Percentiles rank a stretch among this genome's conserved stretches.
phyloP scores from a whole-genome alignment of 495 filamentous ascomycete genomes.

The Xanthoparmelia taractica region DNA sequence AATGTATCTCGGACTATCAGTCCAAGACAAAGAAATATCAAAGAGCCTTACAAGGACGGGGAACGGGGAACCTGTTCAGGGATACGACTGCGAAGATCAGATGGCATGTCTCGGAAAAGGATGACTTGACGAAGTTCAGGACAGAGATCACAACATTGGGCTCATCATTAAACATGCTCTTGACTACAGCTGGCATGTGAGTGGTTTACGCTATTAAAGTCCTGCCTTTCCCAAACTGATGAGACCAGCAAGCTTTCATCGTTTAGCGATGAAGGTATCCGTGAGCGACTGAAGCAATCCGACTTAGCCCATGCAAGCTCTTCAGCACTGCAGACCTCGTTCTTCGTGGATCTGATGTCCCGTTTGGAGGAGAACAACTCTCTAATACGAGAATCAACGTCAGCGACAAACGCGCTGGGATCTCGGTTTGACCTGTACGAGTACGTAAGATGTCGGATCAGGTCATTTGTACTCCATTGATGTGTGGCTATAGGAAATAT shows the following conservation, averaged over 20 bases:
- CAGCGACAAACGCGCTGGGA: slow-evolving; percentile 1
- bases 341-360: neutral
- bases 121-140: slow-evolving; percentile 24
- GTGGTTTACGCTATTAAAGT: neutral
- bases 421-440: slow-evolving; percentile 9
- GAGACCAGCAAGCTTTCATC: slow-evolving; percentile 1
- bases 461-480: neutral
- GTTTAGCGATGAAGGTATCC: slow-evolving; percentile 19
- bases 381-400: neutral
- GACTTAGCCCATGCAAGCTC: slow-evolving; percentile 2
- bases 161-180: slow-evolving; percentile 24
- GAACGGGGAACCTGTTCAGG: slow-evolving; percentile 13
- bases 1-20: slow-evolving; percentile 10
- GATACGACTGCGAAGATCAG: slow-evolving; percentile 19
- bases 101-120: slow-evolving; percentile 21
- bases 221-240: neutral
- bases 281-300: slow-evolving; percentile 7
- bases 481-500: neutral
- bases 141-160: slow-evolving; percentile 22
- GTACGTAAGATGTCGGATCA: neutral
- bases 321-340: slow-evolving; percentile 4
- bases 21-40: slow-evolving; percentile 13
- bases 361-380: neutral
- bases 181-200: slow-evolving; percentile 1
- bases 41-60: neutral